Evolutionary conservation across 495 filamentous ascomycete species (phyloP), one percentile per base, ranked within the genome.

Genomic region (Aspergillus homomorphus): DNA sequence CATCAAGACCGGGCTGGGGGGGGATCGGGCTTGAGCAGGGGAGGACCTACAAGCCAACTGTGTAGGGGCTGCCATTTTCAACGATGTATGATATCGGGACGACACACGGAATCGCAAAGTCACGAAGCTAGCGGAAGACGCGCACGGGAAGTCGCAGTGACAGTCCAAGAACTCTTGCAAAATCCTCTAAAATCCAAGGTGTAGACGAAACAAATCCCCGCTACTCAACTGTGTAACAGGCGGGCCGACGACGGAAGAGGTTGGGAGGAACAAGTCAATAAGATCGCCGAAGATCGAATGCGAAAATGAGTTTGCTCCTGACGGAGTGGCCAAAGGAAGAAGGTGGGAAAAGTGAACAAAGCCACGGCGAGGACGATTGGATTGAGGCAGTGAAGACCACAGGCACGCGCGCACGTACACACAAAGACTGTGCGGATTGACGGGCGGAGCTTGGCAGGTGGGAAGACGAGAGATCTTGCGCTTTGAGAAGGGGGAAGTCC

Each of bases 31-130:
- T 44, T 20, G 51, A 23, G 42, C 60, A 43, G 56, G 16, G 48
- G 19, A 58, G 62, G 45, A 83, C 84, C 57, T 71, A 88, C 85
- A 96, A 69, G 89, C 89, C 84, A 96, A 86, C 85, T 96, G 92
- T 73, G 90, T 88, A 62, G 88, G 87, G 79, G 73, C 84, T 67
- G 91, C 88, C 92, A 96, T 96, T 26, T 70, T 55, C 38, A 46
- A 48, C 41, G 45, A 45, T 57, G 28, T 57, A 22, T 26, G 59
- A 52, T 33, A n/a, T 57, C 49, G 19, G n/a, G 42, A 55, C 53
- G 26, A 57, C 24, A 19, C 20, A 20, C 44, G 38, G 28, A 53
- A 53, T 30, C 28, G 41, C 24, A 26, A 58, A 56, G 45, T 45
- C 51, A 55, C 54, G 18, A 21, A 45, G 21, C 43, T 20, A 57